These are phyloP conservation scores for Piper longum DNA, from an alignment of 164 flowering plant species.

Conservation along the genomic window DNA sequence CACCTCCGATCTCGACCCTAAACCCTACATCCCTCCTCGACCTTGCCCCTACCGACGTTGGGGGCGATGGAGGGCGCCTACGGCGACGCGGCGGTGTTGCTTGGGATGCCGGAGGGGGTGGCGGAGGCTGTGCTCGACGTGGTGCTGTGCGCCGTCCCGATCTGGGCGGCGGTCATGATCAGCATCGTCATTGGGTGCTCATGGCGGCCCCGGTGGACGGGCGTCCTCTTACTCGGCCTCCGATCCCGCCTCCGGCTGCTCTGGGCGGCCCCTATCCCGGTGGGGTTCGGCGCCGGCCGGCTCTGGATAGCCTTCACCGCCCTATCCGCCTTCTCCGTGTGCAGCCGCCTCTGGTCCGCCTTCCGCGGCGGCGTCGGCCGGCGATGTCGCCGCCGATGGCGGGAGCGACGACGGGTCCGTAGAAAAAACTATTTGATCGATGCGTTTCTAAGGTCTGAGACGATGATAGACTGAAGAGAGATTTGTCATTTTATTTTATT, in stretches of 20 bases:
- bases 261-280: constrained; percentile 52
- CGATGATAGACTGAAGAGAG: too few species aligned
- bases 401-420: constrained; percentile 1
- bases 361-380: constrained; percentile 17
- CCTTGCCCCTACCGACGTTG: too few species aligned
- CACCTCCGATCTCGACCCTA: too few species aligned
- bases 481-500: too few species aligned
- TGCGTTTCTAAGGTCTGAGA: too few species aligned
- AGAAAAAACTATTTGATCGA: background rate
- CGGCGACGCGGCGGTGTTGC: constrained; percentile 31
- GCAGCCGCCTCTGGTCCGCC: constrained; percentile 40
- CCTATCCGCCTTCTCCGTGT: constrained; percentile 62
- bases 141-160: constrained; percentile 85
- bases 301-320: constrained; percentile 83
- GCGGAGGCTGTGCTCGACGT: constrained; percentile 85
- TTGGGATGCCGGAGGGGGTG: constrained; percentile 41
- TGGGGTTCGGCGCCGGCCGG: constrained; percentile 73
- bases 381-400: background rate
- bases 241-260: constrained; percentile 53
- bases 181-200: constrained; percentile 95
- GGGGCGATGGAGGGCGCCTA: constrained; percentile 17
- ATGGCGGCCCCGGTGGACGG: constrained; percentile 91
- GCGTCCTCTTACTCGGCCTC: constrained; percentile 53
- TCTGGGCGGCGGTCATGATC: constrained; percentile 93
- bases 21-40: too few species aligned